Conservation (phyloP, 2,329 filamentous ascomycete species). For the Reticulascus tulasneorum region DNA sequence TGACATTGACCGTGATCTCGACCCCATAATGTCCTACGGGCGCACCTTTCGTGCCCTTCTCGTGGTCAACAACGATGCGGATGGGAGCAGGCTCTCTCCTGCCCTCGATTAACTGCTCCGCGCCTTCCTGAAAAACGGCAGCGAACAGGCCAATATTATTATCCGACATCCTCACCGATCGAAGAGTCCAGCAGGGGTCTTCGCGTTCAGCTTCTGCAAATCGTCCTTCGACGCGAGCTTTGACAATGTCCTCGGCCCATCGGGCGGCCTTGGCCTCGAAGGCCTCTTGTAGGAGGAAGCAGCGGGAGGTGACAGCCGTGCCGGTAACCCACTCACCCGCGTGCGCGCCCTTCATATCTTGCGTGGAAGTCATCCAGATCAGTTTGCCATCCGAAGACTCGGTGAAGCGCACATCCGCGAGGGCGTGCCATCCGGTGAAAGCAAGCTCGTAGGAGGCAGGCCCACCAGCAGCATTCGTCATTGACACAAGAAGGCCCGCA, state of each 20-base stretch:
- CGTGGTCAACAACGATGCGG: conserved; percentile 69
- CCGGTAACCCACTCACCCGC: conserved; percentile 42
- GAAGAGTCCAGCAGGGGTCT: conserved; percentile 73
- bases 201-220: conserved; percentile 84
- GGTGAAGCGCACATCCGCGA: conserved; percentile 69
- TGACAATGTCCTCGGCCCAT: conserved; percentile 79
- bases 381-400: conserved; percentile 62
- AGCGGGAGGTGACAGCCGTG: conserved; percentile 56
- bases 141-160: conserved; percentile 56
- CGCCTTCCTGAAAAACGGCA: conserved; percentile 69
- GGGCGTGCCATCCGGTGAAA: conserved; percentile 68
- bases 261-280: conserved; percentile 76
- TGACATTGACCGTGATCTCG: conserved; percentile 65
- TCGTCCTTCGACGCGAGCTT: conserved; percentile 79
- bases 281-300: conserved; percentile 67
- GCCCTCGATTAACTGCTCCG: conserved; percentile 57
- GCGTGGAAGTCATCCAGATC: conserved; percentile 64
- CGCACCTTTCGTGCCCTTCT: conserved; percentile 61
- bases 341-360: conserved; percentile 55
- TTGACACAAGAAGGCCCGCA: conserved; percentile 57
- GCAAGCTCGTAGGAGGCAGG: conserved; percentile 65
- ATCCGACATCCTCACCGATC: conserved; percentile 62
- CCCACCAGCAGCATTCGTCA: conserved; percentile 60
- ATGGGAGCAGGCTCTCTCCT: conserved; percentile 65
- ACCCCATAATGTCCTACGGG: conserved; percentile 66